Base-by-base conservation (phyloP, 768 basidiomycete species). In the Lactarius hatsudake region DNA sequence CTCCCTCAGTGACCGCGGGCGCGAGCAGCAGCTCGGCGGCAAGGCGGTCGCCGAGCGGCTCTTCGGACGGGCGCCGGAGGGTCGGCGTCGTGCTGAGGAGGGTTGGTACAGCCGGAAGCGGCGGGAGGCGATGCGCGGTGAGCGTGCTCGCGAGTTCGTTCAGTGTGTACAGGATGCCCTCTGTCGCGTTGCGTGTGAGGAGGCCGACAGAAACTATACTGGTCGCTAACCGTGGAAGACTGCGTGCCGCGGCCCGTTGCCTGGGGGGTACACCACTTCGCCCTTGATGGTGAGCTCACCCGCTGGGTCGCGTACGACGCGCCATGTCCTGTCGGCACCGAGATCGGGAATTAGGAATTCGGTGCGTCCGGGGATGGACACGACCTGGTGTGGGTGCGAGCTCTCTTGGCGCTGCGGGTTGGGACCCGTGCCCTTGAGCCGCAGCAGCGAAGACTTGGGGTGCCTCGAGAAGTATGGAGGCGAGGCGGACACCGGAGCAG, bases 321-420 rank as follows among this genome's bases (percentile, higher is more conserved):
- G 79, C 77, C 83, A 86, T 18, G 92, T 82, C 61, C 81, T 81
- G 74, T 94, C 93, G 3, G 68, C 60, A 77, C 79, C 45, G 63
- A 78, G 71, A 73, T 81, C 72, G 75, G 79, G 72, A 75, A 78
- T 70, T 64, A 72, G 64, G 76, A 82, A 71, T 67, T 79, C 67
- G 58, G 73, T 55, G 70, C 70, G 61, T 62, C 71, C 59, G 76
- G 80, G 12, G 71, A 82, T 15, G 73, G 78, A 64, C 67, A 74
- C 40, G 75, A 87, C 85, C 72, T 94, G 89, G 77, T 94, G 93
- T 0, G 91, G 89, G 73, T 95, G 94, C 4, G 91, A 82, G 6
- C 78, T 76, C 63, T 86, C 83, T 74, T 95, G 94, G 40, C 93
- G 83, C 23, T 83, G 82, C 7, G 74, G 72, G 73, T 91, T 81